Evolutionary conservation across 176 grass and related monocot genomes (phyloP), one percentile per base, ranked within the genome.

Genomic region (Poa annua): DNA sequence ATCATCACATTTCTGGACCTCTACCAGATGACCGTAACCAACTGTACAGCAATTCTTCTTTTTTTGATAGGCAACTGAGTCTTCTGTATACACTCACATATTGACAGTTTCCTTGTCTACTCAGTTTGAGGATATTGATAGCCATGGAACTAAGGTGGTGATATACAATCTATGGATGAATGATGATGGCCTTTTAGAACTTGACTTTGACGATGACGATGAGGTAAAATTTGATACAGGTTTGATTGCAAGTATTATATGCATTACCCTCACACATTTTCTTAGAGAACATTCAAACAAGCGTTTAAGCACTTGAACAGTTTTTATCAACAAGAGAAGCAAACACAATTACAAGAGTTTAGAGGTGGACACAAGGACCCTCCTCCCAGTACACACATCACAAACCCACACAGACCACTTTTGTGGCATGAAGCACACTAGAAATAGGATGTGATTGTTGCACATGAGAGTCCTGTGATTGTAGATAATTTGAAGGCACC

Each of bases 101-200:
- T 42, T 81, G 34, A 85, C 67, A 78, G 76, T 88, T 49, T 83
- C 62, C 70, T 81, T 84, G 52, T 85, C 32, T 53, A 74, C 85
- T 86, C 82, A 98, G 96, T 95, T 98, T 83, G 85, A 95, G 71
- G 92, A 95, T 91, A 78, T 98, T 56, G 85, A 80, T 86, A 51
- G 73, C 74, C 90, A 95, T 93, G 96, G 96, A 76, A 98, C 96
- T 50, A 98, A 91, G 89, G 92, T 98, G 60, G 34, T 72, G 22
- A 85, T 98, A 86, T 98, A 95, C 70, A 93, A 98, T 93, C 82
- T 98, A 60, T 98, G 96, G 96, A 98, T 98, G 96, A 98, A 95
- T 32, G 96, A 98, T 70, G 92, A 98, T 86, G 96, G 96, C 21
- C 96, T 98, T 84, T 86, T 98, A 54, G 92, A 98, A 89, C 82